Percentiles rank a stretch among this genome's conserved stretches.
phyloP scores from a whole-genome alignment of 2,329 filamentous ascomycete genomes.

The Penicillium frequentans region DNA sequence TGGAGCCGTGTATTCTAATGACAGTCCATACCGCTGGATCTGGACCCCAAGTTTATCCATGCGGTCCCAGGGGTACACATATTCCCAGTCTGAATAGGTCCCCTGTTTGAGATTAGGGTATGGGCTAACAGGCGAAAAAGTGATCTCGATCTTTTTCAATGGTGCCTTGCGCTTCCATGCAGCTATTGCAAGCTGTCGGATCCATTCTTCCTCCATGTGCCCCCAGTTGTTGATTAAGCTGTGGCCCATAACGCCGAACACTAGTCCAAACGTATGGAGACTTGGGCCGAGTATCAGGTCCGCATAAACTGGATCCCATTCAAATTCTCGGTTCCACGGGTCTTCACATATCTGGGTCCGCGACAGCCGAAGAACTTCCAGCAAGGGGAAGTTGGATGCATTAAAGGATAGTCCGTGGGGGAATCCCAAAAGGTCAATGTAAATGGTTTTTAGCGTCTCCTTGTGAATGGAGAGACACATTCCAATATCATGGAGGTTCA shows the following conservation, averaged over 20 bases:
- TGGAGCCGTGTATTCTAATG: not conserved
- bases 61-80: slow-evolving; percentile 9
- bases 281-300: slow-evolving; percentile 5
- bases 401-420: slow-evolving; percentile 3
- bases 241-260: slow-evolving; percentile 5
- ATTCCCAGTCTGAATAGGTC: slow-evolving; percentile 5
- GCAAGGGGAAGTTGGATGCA: slow-evolving; percentile 2
- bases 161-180: slow-evolving; percentile 59
- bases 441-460: slow-evolving; percentile 1
- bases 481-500: slow-evolving; percentile 3
- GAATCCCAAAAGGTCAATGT: slow-evolving; percentile 5
- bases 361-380: slow-evolving; percentile 4
- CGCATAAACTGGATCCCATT: slow-evolving; percentile 6
- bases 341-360: slow-evolving; percentile 8
- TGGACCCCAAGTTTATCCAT: slow-evolving; percentile 2
- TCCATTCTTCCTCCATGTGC: slow-evolving; percentile 61
- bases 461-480: slow-evolving; percentile 3
- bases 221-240: slow-evolving; percentile 11
- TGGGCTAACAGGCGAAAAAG: slow-evolving; percentile 1
- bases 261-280: slow-evolving; percentile 4
- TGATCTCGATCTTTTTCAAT: slow-evolving; percentile 7
- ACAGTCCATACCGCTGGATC: slow-evolving; percentile 2
- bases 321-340: not conserved
- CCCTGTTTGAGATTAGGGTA: slow-evolving; percentile 6
- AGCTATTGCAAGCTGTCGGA: slow-evolving; percentile 63